Conservation (phyloP, 2,329 filamentous ascomycete genomes). For the Aspergillus pseudoterreus region DNA sequence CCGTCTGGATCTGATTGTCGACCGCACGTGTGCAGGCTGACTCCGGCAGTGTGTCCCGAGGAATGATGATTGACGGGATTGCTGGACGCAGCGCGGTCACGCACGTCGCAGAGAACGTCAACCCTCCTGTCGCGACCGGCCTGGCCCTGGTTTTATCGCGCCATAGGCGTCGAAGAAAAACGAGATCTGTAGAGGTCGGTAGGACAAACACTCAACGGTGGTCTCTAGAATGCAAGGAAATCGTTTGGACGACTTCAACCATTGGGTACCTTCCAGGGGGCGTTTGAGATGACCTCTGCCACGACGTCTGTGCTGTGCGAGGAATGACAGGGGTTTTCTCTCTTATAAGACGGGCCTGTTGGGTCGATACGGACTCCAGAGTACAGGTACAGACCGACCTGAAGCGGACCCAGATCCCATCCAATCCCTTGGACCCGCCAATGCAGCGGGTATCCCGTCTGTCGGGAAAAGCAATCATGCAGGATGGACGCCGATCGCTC, state of each 20-base stretch:
- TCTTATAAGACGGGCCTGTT: no score
- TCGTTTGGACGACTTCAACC: background rate
- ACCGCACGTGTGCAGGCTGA: background rate
- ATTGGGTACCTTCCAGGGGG: background rate
- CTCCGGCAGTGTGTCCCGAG: background rate
- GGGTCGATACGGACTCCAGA: no score
- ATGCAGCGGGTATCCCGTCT: conserved; percentile 4
- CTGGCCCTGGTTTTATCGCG: background rate
- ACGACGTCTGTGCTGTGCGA: background rate
- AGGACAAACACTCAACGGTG: background rate
- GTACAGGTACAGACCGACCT: no score
- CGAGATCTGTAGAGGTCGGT: background rate
- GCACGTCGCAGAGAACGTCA: background rate
- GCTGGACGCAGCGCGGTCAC: background rate
- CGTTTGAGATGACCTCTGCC: background rate
- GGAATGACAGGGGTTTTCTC: background rate
- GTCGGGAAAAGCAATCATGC: conserved; percentile 3
- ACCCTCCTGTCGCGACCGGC: background rate
- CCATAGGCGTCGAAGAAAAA: background rate
- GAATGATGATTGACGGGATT: background rate
- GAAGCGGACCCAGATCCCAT: background rate
- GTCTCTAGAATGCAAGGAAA: background rate
- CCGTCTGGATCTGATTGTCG: no score
- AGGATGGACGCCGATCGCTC: background rate
- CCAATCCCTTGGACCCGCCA: conserved; percentile 1